A percentile compares a stretch with the other conserved stretches of the same genome.
phyloP scores from a whole-genome alignment of 2,329 filamentous ascomycete species.

The Penicillium sp. region DNA sequence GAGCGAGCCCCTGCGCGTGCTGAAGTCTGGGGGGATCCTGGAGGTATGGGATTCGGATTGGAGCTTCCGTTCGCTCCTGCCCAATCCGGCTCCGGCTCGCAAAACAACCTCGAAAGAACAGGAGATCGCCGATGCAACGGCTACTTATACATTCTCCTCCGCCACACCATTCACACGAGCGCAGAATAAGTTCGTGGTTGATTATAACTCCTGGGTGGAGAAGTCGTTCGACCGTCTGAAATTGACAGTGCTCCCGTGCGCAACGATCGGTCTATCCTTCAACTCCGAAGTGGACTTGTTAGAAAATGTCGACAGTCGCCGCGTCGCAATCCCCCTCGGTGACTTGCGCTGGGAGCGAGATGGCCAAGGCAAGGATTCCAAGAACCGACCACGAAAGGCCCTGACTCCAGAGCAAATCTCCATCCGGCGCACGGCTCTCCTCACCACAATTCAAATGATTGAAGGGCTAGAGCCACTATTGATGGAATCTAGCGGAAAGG shows the following conservation, averaged over 20 bases:
- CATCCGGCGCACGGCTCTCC: slow-evolving; percentile 73
- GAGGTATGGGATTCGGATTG: slow-evolving; percentile 92
- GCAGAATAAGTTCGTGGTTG: slow-evolving; percentile 76
- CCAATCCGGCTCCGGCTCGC: slow-evolving; percentile 66
- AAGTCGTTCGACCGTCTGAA: slow-evolving; percentile 71
- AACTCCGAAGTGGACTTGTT: slow-evolving; percentile 76
- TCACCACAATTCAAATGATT: slow-evolving; percentile 78
- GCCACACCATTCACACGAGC: slow-evolving; percentile 79
- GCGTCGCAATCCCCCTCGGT: slow-evolving; percentile 82
- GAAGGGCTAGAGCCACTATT: slow-evolving; percentile 81
- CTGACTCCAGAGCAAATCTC: slow-evolving; percentile 70
- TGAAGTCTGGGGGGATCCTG: slow-evolving; percentile 74
- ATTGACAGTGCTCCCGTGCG: slow-evolving; percentile 74
- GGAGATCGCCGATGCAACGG: slow-evolving; percentile 65
- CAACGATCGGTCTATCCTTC: slow-evolving; percentile 71
- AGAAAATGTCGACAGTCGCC: slow-evolving; percentile 67
- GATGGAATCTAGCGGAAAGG: slow-evolving; percentile 79
- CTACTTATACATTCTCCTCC: slow-evolving; percentile 77
- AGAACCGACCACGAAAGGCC: slow-evolving; percentile 44
- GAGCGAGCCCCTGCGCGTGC: slow-evolving; percentile 73
- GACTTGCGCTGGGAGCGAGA: slow-evolving; percentile 87
- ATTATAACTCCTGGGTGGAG: slow-evolving; percentile 80
- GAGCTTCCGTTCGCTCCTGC: slow-evolving; percentile 76
- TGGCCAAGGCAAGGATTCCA: slow-evolving; percentile 39
- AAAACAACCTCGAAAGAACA: slow-evolving; percentile 61